Evolutionary conservation across 2,329 filamentous ascomycete species (phyloP).

Genomic region (Sporothrix mexicana): DNA sequence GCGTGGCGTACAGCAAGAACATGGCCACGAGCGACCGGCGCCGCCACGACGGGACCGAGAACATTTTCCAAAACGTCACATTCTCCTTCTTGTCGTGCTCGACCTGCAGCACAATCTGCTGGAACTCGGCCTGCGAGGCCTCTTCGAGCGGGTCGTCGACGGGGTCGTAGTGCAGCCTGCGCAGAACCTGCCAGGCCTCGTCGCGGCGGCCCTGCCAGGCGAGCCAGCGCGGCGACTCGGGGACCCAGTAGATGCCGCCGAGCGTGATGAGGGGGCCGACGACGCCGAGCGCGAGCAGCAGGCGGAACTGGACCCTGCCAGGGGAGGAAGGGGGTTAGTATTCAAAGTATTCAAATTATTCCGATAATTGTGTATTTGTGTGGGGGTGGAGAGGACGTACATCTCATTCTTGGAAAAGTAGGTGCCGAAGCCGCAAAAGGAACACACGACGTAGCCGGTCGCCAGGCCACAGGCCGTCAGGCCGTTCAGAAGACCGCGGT

Average conservation of each 20-base stretch:
- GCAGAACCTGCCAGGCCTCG: slow-evolving; percentile 54
- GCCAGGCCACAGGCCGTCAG: slow-evolving; percentile 30
- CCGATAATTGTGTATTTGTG: not conserved
- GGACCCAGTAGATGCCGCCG: slow-evolving; percentile 32
- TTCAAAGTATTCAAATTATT: too few relatives aligned
- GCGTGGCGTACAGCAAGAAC: slow-evolving; percentile 29
- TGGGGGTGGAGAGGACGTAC: too few relatives aligned
- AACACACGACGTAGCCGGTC: slow-evolving; percentile 30
- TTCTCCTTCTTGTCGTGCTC: slow-evolving; percentile 30
- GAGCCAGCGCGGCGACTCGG: slow-evolving; percentile 35
- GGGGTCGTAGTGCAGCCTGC: slow-evolving; percentile 29
- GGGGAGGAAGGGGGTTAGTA: not conserved
- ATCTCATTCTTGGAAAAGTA: slow-evolving; percentile 31
- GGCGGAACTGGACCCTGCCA: slow-evolving; percentile 28
- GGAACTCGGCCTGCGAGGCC: slow-evolving; percentile 32
- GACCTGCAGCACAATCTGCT: slow-evolving; percentile 33
- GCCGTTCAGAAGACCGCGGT: slow-evolving; percentile 28
- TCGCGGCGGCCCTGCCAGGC: slow-evolving; percentile 67
- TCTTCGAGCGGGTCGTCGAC: slow-evolving; percentile 26
- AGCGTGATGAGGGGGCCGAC: slow-evolving; percentile 32
- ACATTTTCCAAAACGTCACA: slow-evolving; percentile 29
- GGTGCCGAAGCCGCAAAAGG: slow-evolving; percentile 22
- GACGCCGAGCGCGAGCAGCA: slow-evolving; percentile 22
- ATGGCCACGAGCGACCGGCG: slow-evolving; percentile 28
- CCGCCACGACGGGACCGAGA: slow-evolving; percentile 28